These are phyloP conservation scores for Trichoderma harzianum DNA, from an alignment of 2,329 filamentous ascomycete species.

Conservation along the genomic window DNA sequence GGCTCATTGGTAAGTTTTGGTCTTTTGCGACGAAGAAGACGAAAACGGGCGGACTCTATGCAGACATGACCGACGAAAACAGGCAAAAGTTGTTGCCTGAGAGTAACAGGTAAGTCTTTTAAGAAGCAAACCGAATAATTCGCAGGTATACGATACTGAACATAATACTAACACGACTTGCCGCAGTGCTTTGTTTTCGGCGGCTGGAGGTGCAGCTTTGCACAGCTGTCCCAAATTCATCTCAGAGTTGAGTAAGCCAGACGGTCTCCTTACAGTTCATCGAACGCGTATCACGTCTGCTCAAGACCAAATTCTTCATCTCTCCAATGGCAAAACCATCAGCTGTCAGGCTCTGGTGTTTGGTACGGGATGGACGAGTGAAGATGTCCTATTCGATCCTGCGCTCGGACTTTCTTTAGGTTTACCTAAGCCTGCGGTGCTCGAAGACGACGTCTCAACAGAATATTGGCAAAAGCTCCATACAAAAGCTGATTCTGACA, in stretches of 20 bases:
- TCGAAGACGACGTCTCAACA: neutral
- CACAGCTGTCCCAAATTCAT: slow-evolving; percentile 6
- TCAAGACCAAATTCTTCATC: neutral
- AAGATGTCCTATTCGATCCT: neutral
- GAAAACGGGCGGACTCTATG: neutral
- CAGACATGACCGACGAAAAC: neutral
- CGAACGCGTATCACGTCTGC: neutral
- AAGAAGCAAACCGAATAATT: neutral
- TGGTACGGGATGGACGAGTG: neutral
- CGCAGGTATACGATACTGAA: neutral
- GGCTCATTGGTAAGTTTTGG: slow-evolving; percentile 5
- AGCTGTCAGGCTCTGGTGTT: neutral
- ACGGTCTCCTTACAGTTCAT: neutral
- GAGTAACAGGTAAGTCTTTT: neutral
- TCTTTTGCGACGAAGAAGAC: neutral
- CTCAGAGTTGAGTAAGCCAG: neutral
- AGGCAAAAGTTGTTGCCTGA: neutral
- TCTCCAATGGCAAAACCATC: neutral
- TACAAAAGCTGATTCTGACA: neutral
- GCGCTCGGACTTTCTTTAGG: neutral
- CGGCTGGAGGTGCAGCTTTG: neutral
- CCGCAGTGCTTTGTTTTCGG: neutral
- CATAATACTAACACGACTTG: neutral
- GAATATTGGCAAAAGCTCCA: neutral
- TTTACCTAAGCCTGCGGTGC: neutral